Evolutionary conservation across 1,139 yeast species (phyloP), one percentile per base, ranked within the genome.

Genomic region (Saccharomycopsis crataegensis): DNA sequence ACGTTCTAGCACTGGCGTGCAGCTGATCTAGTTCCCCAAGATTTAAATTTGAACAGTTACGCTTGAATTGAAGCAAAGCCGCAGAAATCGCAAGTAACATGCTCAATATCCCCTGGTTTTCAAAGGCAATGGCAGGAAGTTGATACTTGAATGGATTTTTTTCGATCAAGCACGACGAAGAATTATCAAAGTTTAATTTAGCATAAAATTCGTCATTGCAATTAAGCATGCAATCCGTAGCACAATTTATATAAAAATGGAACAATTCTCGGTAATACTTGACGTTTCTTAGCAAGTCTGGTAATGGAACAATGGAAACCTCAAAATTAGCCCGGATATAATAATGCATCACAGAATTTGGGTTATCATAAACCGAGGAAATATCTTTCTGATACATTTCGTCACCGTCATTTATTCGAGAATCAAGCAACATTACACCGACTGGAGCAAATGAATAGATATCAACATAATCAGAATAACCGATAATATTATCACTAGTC

Each of bases 341-440:
- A 38, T 47, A 49, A 22, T 14, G 14, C 3, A 33, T 4, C n/a
- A 9, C 9, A n/a, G n/a, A n/a, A 28, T 48, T 45, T 7, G 17
- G n/a, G 12, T 32, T 22, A 40, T 43, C 49, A 33, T 43, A 44
- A n/a, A 48, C 38, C 6, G 55, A n/a, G 6, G 9, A 6, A 16
- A 37, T 31, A 32, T 52, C 55, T 36, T 42, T 34, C 8, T 71
- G 75, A 47, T 71, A 68, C 16, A 67, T 60, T 60, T 67, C 70
- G 53, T 72, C 74, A 48, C 67, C 69, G 44, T 75, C 79, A 53
- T 80, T 86, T 56, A 69, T 69, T 33, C 34, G n/a, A 8, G 41
- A n/a, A 28, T 31, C 42, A 14, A 47, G 31, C 9, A 47, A 22
- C 12, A 47, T 11, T 4, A 47, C 43, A 8, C 49, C 49, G 8